These are phyloP conservation scores for Podochytrium sp. DNA, from an alignment of 192 early-diverging fungal species.

Conservation along the genomic window DNA sequence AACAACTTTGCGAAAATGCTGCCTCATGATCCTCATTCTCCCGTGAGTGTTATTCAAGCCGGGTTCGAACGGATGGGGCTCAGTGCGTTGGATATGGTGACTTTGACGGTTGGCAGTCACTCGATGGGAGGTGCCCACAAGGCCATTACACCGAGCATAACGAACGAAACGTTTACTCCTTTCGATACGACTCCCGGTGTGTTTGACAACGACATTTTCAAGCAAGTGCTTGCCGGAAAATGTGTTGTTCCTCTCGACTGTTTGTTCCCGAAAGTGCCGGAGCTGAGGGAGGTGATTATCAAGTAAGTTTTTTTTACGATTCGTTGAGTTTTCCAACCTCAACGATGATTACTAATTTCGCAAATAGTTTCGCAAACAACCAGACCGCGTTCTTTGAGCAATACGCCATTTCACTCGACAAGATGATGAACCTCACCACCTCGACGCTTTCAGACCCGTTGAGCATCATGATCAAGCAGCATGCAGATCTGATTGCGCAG, in stretches of 20 bases:
- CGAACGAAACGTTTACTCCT: conserved; percentile 32
- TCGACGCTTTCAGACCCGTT: conserved; percentile 5
- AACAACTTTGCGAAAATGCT: not conserved
- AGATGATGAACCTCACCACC: conserved; percentile 13
- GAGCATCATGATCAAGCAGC: not conserved
- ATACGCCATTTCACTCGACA: conserved; percentile 14
- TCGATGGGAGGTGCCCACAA: conserved; percentile 33
- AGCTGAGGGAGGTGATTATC: conserved; percentile 9
- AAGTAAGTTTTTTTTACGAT: conserved; percentile 6
- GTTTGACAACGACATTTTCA: conserved; percentile 48
- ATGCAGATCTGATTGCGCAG: conserved; percentile 5
- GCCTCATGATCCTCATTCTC: conserved; percentile 11
- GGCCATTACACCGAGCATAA: conserved; percentile 29
- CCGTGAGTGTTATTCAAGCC: not conserved
- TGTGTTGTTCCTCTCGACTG: conserved; percentile 41
- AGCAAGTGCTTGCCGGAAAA: conserved; percentile 27
- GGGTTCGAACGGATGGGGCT: conserved; percentile 22
- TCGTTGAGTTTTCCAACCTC: not conserved
- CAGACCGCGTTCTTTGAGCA: conserved; percentile 32
- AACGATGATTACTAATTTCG: not conserved
- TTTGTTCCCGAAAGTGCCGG: conserved; percentile 28
- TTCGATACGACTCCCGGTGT: conserved; percentile 43
- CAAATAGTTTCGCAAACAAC: conserved; percentile 22
- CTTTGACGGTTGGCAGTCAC: conserved; percentile 35
- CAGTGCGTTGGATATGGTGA: conserved; percentile 33